Percentiles rank a stretch among this genome's conserved stretches.
Evolutionary conservation across 192 early-diverging fungal species (phyloP).

Genomic region (Pilaira anomala): DNA sequence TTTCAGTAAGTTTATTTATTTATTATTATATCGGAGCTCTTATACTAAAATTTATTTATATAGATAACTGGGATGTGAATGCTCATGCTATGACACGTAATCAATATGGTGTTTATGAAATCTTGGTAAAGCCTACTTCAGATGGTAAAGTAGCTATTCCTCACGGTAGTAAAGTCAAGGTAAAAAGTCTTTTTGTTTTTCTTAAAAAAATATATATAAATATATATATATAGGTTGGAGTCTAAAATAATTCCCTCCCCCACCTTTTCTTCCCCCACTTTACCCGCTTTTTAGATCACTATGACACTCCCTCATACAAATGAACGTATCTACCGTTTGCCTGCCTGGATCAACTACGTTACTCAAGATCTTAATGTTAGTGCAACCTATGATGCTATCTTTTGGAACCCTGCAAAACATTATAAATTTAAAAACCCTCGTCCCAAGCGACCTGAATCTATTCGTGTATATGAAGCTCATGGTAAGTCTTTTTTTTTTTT

Average conservation of each 20-base stretch:
- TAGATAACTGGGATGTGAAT: constrained; percentile 81
- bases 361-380: constrained; percentile 80
- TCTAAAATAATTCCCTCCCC: too few species aligned
- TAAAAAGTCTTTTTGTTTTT: constrained; percentile 26
- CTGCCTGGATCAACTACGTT: constrained; percentile 84
- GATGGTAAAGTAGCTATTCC: constrained; percentile 68
- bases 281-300: constrained; percentile 50
- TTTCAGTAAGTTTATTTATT: constrained; percentile 66
- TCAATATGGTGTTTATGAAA: constrained; percentile 81
- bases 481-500: constrained; percentile 41
- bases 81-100: constrained; percentile 77
- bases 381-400: constrained; percentile 87
- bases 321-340: constrained; percentile 82
- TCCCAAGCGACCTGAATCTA: constrained; percentile 60
- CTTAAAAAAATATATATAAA: neutral
- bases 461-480: constrained; percentile 94
- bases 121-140: constrained; percentile 60
- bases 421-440: constrained; percentile 78
- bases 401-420: constrained; percentile 84
- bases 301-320: constrained; percentile 66
- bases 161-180: constrained; percentile 88
- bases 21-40: neutral
- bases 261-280: neutral
- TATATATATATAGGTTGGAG: too few species aligned
- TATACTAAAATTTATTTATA: neutral